A percentile compares a stretch with the other conserved stretches of the same genome.
phyloP scores from a whole-genome alignment of 768 basidiomycete species.

The Boletus coccyginus region DNA sequence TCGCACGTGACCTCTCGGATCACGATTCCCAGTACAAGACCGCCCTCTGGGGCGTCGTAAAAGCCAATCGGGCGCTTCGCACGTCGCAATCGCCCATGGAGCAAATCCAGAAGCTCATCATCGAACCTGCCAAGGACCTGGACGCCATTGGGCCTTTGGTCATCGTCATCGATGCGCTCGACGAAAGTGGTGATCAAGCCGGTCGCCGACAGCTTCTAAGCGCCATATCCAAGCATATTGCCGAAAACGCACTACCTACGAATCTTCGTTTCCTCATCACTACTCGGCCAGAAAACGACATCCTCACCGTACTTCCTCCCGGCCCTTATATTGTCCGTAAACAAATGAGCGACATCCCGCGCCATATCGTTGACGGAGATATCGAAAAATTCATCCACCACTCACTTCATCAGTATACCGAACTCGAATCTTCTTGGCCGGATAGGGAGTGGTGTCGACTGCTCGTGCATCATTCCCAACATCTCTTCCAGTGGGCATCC shows the following conservation, averaged over 20 bases:
- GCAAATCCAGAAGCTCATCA: slow-evolving; percentile 11
- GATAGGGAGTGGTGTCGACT: slow-evolving; percentile 12
- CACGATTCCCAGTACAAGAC: slow-evolving; percentile 4
- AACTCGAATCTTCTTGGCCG: background rate
- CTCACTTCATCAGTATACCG: background rate
- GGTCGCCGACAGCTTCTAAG: slow-evolving; percentile 15
- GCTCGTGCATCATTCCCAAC: slow-evolving; percentile 17
- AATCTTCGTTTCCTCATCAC: slow-evolving; percentile 20
- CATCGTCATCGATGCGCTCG: slow-evolving; percentile 22
- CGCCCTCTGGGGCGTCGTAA: too few species aligned
- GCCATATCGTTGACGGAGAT: background rate
- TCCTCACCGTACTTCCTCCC: background rate
- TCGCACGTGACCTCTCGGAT: slow-evolving; percentile 25
- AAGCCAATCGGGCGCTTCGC: background rate
- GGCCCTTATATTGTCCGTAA: background rate
- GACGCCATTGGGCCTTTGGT: background rate
- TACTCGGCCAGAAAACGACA: slow-evolving; percentile 14
- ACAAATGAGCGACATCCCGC: background rate
- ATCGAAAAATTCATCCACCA: background rate
- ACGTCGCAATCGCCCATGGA: background rate
- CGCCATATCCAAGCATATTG: background rate
- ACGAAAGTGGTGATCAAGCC: slow-evolving; percentile 14
- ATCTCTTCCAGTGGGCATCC: slow-evolving; percentile 23
- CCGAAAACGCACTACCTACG: slow-evolving; percentile 2
- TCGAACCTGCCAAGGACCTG: background rate